Evolutionary conservation across 257 asterid genomes (phyloP).

Genomic region (Fraxinus quadrangulata): DNA sequence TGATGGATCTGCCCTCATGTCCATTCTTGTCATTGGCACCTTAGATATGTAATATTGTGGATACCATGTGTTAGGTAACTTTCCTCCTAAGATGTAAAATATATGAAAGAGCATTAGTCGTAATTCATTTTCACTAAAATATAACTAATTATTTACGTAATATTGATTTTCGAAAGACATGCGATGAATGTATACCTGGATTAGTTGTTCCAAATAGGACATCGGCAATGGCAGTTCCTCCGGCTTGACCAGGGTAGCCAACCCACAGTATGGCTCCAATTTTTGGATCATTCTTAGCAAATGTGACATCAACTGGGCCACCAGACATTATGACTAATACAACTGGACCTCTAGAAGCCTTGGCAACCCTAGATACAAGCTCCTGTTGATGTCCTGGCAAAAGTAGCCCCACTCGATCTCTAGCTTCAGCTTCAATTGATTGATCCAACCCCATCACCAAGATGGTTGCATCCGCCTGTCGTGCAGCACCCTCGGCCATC

Average conservation of each 20-base stretch:
- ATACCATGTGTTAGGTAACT: conserved; percentile 91
- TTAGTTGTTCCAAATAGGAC: conserved; percentile 68
- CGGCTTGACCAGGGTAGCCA: conserved; percentile 95
- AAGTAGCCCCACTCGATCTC: conserved; percentile 63
- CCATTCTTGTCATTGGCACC: conserved; percentile 79
- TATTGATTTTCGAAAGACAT: background rate
- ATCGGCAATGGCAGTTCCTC: conserved; percentile 90
- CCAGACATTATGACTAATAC: conserved; percentile 79
- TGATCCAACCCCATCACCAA: conserved; percentile 79
- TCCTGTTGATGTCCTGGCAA: conserved; percentile 87
- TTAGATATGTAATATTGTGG: conserved; percentile 65
- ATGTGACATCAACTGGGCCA: conserved; percentile 78
- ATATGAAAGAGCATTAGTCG: background rate
- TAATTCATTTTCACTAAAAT: background rate
- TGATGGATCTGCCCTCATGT: conserved; percentile 69
- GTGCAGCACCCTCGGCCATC: conserved; percentile 67
- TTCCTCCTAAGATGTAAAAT: conserved; percentile 55
- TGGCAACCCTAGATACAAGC: conserved; percentile 74
- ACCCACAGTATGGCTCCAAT: conserved; percentile 74
- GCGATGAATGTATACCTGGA: conserved; percentile 52
- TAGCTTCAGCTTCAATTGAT: conserved; percentile 66
- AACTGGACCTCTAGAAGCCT: conserved; percentile 77
- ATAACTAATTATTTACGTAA: background rate
- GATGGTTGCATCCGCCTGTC: conserved; percentile 72
- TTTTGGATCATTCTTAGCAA: conserved; percentile 72